Percentiles rank a stretch among this genome's conserved stretches.
Evolutionary conservation across 1,284 basidiomycete species (phyloP).

Genomic region (Leccinum subspadiceum): DNA sequence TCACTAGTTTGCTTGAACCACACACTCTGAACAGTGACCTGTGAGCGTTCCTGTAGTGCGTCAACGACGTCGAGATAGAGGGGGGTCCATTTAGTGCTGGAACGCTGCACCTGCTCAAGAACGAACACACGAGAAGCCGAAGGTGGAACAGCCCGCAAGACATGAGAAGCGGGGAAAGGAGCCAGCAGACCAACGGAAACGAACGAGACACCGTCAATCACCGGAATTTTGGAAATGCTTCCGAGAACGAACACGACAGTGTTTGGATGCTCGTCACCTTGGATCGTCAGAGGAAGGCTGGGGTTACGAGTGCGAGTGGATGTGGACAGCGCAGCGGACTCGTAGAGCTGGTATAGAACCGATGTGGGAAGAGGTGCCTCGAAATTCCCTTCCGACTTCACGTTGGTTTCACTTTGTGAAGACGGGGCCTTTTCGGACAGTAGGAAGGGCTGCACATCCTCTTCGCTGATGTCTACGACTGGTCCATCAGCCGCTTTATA

Average conservation of each 20-base stretch:
- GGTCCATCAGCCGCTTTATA: slow-evolving; percentile 40
- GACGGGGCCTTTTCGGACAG: slow-evolving; percentile 39
- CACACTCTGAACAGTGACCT: slow-evolving; percentile 59
- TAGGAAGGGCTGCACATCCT: slow-evolving; percentile 58
- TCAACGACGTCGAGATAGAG: slow-evolving; percentile 82
- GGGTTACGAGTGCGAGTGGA: slow-evolving; percentile 61
- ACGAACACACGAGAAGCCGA: slow-evolving; percentile 76
- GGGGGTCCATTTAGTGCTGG: slow-evolving; percentile 86
- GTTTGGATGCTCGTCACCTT: slow-evolving; percentile 52
- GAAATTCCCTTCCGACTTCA: slow-evolving; percentile 17
- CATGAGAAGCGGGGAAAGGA: slow-evolving; percentile 67
- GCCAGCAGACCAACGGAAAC: slow-evolving; percentile 72
- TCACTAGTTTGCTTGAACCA: slow-evolving; percentile 52
- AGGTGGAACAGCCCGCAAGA: slow-evolving; percentile 64
- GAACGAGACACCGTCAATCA: slow-evolving; percentile 61
- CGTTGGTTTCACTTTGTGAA: slow-evolving; percentile 12
- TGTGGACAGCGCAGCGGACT: slow-evolving; percentile 62
- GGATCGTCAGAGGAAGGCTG: slow-evolving; percentile 48
- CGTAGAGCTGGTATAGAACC: slow-evolving; percentile 54
- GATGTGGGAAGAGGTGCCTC: slow-evolving; percentile 7
- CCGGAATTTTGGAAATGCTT: slow-evolving; percentile 41
- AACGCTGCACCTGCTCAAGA: slow-evolving; percentile 76
- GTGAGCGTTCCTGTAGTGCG: slow-evolving; percentile 64
- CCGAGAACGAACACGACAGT: slow-evolving; percentile 76
- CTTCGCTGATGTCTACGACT: slow-evolving; percentile 56